phyloP scores from a whole-genome alignment of 2,329 filamentous ascomycete genomes.

The Cladosporium austrohemisphaericum region DNA sequence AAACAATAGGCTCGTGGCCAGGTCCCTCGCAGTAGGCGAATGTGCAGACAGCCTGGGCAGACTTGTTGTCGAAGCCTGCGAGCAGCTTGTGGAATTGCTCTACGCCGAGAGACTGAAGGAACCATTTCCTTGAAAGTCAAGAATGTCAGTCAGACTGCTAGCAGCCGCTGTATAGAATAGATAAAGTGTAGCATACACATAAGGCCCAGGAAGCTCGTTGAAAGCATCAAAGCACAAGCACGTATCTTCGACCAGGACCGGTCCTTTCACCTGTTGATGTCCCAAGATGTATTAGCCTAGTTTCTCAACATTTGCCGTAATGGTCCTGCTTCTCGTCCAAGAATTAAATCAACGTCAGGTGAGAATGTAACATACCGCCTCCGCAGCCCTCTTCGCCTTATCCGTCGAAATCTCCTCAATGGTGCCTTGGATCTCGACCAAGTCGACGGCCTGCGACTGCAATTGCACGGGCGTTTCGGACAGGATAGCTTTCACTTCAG shows the following conservation, averaged over 20 bases:
- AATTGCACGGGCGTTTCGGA: slow-evolving; percentile 66
- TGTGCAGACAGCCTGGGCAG: slow-evolving; percentile 88
- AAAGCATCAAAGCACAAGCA: slow-evolving; percentile 89
- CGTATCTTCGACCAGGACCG: slow-evolving; percentile 93
- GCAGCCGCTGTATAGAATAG: neutral
- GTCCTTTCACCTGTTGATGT: slow-evolving; percentile 65
- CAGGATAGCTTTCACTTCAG: slow-evolving; percentile 84
- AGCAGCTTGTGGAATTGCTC: slow-evolving; percentile 86
- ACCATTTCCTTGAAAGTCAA: slow-evolving; percentile 71
- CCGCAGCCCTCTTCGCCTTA: slow-evolving; percentile 80
- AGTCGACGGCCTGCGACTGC: slow-evolving; percentile 69
- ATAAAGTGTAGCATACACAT: slow-evolving; percentile 64
- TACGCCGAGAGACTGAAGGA: slow-evolving; percentile 77
- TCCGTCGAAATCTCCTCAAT: slow-evolving; percentile 87
- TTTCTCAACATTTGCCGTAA: too few relatives aligned
- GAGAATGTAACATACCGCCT: slow-evolving; percentile 54
- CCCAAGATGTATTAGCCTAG: too few relatives aligned
- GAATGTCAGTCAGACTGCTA: neutral
- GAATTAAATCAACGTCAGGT: too few relatives aligned
- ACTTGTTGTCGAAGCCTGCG: slow-evolving; percentile 83
- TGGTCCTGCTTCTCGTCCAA: too few relatives aligned
- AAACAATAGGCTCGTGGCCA: slow-evolving; percentile 76
- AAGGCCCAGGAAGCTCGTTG: slow-evolving; percentile 86
- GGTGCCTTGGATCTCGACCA: slow-evolving; percentile 86
- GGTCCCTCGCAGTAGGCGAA: slow-evolving; percentile 89